Evolutionary conservation across 129 eudicot species (phyloP), one percentile per base, ranked within the genome.

Genomic region (Solidago caesia): DNA sequence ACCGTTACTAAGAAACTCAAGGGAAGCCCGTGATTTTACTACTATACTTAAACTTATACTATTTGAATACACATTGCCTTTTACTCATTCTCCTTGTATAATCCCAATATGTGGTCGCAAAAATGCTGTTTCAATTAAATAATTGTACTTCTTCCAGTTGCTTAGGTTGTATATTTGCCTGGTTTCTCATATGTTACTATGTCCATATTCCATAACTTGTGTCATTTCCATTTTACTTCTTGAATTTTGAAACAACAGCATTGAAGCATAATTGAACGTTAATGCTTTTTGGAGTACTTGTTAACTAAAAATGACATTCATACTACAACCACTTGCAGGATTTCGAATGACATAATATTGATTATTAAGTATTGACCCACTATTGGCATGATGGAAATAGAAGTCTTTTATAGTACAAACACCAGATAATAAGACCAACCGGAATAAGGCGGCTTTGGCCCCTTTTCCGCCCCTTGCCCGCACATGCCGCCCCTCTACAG

Each of bases 1-100:
- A 75, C 79, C 76, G 84, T 92, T 74, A 74, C 93, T 77, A 92
- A 83, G 86, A 92, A 89, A 81, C 92, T 92, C 68, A 92, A 92
- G 82, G 88, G 84, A 72, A 84, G 86, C 70, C 82, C 85, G 25
- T 88, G 79, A 85, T 62, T 77, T 63, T 42, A 42, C 56, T 62
- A 66, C 53, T 16, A 48, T 14, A 76, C 60, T 64, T 39, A 71
- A 66, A 44, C 74, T n/a, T 27, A 44, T 41, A 44, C 16, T 69
- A 29, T 60, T 55, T 16, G 9, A 41, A 67, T 67, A 61, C 49
- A 45, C 33, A 3, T 52, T 52, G 58, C 58, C 58, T 52, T 52
- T 52, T 15, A 52, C 59, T 12, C 14, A 53, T 53, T 53, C 14
- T 7, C 59, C 16, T 53, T 53, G 15, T 14, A 25, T 39, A 76